Conservation (phyloP, 2,329 filamentous ascomycete genomes). For the Dactylellina leptospora region DNA sequence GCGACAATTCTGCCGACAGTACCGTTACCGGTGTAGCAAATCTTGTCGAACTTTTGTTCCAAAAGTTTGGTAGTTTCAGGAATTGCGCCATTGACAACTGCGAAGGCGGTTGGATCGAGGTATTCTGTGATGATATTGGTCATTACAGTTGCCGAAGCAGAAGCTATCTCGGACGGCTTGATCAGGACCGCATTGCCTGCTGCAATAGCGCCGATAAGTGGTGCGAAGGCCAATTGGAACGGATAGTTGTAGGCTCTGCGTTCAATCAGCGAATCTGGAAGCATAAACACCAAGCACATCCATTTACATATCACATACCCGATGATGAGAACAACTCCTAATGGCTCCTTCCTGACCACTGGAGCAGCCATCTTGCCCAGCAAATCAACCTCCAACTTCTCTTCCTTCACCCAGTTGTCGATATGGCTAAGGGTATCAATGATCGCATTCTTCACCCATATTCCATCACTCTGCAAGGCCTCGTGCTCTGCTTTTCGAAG, state of each 20-base stretch:
- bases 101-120: slow-evolving; percentile 80
- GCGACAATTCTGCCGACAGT: slow-evolving; percentile 85
- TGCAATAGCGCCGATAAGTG: slow-evolving; percentile 86
- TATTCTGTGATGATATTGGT: slow-evolving; percentile 78
- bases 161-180: slow-evolving; percentile 87
- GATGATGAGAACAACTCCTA: slow-evolving; percentile 84
- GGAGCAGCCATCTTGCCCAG: slow-evolving; percentile 75
- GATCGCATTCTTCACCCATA: slow-evolving; percentile 82
- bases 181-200: slow-evolving; percentile 89
- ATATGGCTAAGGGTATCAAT: slow-evolving; percentile 80
- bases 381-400: slow-evolving; percentile 76
- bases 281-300: slow-evolving; percentile 2
- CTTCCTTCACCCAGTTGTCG: slow-evolving; percentile 82
- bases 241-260: slow-evolving; percentile 88
- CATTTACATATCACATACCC: slow-evolving; percentile 65
- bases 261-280: background rate
- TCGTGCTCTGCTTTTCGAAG: slow-evolving; percentile 81
- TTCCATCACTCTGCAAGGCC: slow-evolving; percentile 75
- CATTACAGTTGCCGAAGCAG: slow-evolving; percentile 78
- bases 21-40: slow-evolving; percentile 89
- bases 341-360: slow-evolving; percentile 83
- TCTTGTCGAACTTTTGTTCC: slow-evolving; percentile 94
- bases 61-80: slow-evolving; percentile 83
- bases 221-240: slow-evolving; percentile 78
- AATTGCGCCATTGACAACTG: slow-evolving; percentile 80